Conservation (phyloP, 306 rosid genomes). For the Cucumis cinereus region DNA sequence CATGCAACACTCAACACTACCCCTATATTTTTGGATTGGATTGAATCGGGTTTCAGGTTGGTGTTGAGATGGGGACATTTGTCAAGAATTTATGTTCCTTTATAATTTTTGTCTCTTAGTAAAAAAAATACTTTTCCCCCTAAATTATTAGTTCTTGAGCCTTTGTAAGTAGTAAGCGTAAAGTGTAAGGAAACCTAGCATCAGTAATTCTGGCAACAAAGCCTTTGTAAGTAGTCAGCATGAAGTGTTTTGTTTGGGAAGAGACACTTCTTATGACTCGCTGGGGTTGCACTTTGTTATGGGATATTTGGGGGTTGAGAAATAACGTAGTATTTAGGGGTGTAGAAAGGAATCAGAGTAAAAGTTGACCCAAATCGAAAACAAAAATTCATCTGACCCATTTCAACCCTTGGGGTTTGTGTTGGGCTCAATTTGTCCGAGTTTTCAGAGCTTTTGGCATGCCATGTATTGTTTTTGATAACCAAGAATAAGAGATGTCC, state of each 20-base stretch:
- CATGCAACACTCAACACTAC: not conserved
- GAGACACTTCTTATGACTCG: too few species aligned
- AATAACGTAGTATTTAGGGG: too few species aligned
- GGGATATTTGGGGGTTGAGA: too few species aligned
- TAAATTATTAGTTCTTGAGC: not conserved
- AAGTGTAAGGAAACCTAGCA: not conserved
- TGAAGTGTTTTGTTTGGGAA: too few species aligned
- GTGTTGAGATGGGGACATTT: not conserved
- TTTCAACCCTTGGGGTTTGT: not conserved
- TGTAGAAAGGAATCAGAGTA: too few species aligned
- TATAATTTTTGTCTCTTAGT: not conserved
- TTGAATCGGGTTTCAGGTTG: not conserved
- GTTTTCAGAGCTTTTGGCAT: not conserved
- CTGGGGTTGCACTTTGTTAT: too few species aligned
- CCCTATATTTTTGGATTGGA: not conserved
- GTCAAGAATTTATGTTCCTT: not conserved
- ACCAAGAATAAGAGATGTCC: not conserved
- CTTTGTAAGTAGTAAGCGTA: not conserved
- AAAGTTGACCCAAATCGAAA: not conserved
- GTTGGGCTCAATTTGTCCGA: not conserved
- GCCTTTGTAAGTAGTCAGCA: too few species aligned
- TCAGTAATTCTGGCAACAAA: not conserved
- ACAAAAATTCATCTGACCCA: not conserved
- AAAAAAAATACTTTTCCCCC: too few species aligned
- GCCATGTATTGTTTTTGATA: not conserved